These are phyloP conservation scores for Camelina hispida DNA, from an alignment of 345 rosid species.

Conservation along the genomic window DNA sequence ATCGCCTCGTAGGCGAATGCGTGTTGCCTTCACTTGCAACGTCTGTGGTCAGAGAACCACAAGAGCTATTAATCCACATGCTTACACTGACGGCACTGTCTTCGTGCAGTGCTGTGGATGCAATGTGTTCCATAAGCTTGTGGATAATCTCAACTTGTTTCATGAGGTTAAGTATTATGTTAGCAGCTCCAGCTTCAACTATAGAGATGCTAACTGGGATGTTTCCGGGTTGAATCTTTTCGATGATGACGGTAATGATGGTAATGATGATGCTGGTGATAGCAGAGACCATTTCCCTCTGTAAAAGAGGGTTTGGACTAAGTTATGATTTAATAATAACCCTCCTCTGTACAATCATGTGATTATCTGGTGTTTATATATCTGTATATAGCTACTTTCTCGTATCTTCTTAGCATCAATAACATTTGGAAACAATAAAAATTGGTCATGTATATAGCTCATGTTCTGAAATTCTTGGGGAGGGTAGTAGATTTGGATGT, in stretches of 20 bases:
- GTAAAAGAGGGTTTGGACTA: slow-evolving; percentile 45
- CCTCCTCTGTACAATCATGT: slow-evolving; percentile 46
- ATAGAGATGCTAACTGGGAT: slow-evolving; percentile 61
- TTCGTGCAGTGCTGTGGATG: slow-evolving; percentile 99
- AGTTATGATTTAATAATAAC: slow-evolving; percentile 4
- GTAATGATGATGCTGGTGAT: slow-evolving; percentile 42
- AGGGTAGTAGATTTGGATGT: background rate
- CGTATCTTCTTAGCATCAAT: slow-evolving; percentile 22
- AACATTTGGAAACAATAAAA: slow-evolving; percentile 10
- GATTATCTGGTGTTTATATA: slow-evolving; percentile 29
- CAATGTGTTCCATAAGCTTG: slow-evolving; percentile 89
- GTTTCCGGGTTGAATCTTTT: slow-evolving; percentile 62
- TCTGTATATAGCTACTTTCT: slow-evolving; percentile 48
- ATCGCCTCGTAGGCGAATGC: slow-evolving; percentile 93
- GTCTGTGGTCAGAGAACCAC: slow-evolving; percentile 92
- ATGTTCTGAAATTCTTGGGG: slow-evolving; percentile 1
- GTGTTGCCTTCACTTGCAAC: slow-evolving; percentile 92
- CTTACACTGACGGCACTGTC: slow-evolving; percentile 92
- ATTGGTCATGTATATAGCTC: background rate
- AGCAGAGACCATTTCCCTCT: slow-evolving; percentile 47
- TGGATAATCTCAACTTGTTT: slow-evolving; percentile 91
- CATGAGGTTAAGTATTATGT: slow-evolving; percentile 88
- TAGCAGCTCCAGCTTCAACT: slow-evolving; percentile 62
- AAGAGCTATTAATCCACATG: slow-evolving; percentile 89
- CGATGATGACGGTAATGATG: slow-evolving; percentile 53